Conservation (phyloP, 108 stramenopile genomes). For the Conticribra weissflogii region DNA sequence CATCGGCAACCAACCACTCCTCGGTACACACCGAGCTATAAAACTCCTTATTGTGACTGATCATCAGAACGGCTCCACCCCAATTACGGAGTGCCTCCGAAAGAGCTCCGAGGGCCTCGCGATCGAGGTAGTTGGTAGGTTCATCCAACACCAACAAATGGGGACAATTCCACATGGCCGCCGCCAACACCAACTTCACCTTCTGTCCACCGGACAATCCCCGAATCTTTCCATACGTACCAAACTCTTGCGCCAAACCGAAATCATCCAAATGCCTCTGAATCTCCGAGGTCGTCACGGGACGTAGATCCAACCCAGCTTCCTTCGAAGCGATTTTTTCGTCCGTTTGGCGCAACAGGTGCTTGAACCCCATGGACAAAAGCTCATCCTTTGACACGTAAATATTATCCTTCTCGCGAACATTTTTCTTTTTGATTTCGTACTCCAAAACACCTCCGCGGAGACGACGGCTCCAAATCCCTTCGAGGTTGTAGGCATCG, state of each 20-base stretch:
- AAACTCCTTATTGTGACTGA: conserved; percentile 98
- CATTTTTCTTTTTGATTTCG: conserved; percentile 92
- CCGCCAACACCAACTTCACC: conserved; percentile 97
- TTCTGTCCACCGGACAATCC: conserved; percentile 97
- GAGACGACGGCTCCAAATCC: conserved; percentile 93
- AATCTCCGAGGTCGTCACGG: conserved; percentile 90
- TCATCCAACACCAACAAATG: conserved; percentile 96
- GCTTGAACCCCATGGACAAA: conserved; percentile 87
- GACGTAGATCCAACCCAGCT: conserved; percentile 91
- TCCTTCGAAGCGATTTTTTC: conserved; percentile 96
- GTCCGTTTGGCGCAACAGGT: conserved; percentile 85
- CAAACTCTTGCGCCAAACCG: conserved; percentile 96
- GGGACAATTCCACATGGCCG: conserved; percentile 98
- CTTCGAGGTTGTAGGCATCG: conserved; percentile 90
- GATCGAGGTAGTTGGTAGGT: conserved; percentile 99
- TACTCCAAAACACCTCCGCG: conserved; percentile 89
- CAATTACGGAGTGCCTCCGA: conserved; percentile 92
- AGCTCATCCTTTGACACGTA: conserved; percentile 87
- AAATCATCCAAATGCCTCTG: conserved; percentile 96
- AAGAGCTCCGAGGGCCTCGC: conserved; percentile 95
- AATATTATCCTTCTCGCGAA: conserved; percentile 92
- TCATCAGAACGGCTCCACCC: conserved; percentile 98
- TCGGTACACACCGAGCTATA: conserved; percentile 92
- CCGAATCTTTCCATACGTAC: conserved; percentile 96
- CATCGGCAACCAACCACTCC: conserved; percentile 93